Conservation (phyloP, 306 rosid genomes). For the Pterocarpus santalinus region DNA sequence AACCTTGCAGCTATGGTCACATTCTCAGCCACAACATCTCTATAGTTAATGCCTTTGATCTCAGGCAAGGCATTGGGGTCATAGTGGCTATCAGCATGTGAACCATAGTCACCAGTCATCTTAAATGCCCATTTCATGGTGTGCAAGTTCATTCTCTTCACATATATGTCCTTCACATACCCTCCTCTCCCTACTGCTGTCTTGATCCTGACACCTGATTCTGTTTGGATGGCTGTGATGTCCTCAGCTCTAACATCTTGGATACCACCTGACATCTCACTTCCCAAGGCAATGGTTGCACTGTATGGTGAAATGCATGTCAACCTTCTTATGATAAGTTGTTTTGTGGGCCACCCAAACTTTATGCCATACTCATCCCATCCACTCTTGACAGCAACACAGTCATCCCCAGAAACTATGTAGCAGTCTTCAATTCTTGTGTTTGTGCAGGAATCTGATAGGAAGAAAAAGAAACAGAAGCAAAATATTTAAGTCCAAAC, state of each 20-base stretch:
- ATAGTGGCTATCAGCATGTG: conserved; percentile 75
- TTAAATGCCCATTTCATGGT: conserved; percentile 91
- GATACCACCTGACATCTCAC: conserved; percentile 92
- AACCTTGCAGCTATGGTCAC: conserved; percentile 80
- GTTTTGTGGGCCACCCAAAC: conserved; percentile 77
- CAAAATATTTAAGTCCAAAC: neutral
- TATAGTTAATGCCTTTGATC: conserved; percentile 68
- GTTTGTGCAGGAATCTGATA: conserved; percentile 83
- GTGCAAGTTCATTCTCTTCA: conserved; percentile 67
- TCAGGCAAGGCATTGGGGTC: conserved; percentile 82
- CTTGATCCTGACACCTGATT: conserved; percentile 83
- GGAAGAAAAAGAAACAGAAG: neutral
- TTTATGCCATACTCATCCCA: conserved; percentile 92
- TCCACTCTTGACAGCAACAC: conserved; percentile 89
- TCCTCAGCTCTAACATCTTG: conserved; percentile 83
- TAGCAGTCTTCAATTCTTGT: conserved; percentile 82
- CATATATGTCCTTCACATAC: conserved; percentile 79
- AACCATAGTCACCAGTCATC: conserved; percentile 87
- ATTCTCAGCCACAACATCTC: conserved; percentile 77
- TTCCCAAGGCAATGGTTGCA: conserved; percentile 86
- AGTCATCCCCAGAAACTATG: conserved; percentile 90
- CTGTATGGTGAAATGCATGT: conserved; percentile 86
- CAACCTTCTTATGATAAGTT: conserved; percentile 70
- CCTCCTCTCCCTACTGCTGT: conserved; percentile 90
- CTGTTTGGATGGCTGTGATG: conserved; percentile 67